Base-by-base conservation (phyloP, 2,329 filamentous ascomycete species). In the Ophiostoma populinum region DNA sequence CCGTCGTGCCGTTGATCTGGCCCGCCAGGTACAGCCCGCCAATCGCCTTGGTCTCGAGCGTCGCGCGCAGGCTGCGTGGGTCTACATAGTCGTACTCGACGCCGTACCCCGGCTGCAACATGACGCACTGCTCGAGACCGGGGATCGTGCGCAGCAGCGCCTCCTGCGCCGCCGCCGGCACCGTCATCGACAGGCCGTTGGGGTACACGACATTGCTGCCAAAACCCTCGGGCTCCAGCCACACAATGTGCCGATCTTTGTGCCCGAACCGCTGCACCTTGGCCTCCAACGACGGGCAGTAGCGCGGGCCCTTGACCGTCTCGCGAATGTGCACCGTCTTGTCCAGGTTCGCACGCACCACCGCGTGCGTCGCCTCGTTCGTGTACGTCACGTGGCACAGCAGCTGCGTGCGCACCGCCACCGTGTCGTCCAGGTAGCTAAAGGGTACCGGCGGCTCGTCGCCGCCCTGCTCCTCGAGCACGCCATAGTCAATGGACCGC, bases 41-140 rank as follows among this genome's bases (percentile, higher is more conserved):
- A 42, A 98, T 93, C 16, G 78, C 67, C 55, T 95, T 98, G 1
- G 90, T 95, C 55, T 98, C 90, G 7, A 98, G 69, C 0, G 86
- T 90, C n/a, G 80, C 73, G 43, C 76, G 78, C 4, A 98, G 65
- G 46, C 80, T 79, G 35, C 90, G 77, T 13, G 90, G 90, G 51
- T 98, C 90, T 13, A 98, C 82, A 53, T 98, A 98, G 58, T 95
- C 90, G 55, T 98, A 98, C 53, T 98, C 90, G 2, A 98, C 90
- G 7, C 90, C 90, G 49, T 98, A 98, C 7, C 87, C 90, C 2
- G 87, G 79, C 49, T 95, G 87, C 6, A 92, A 68, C 86, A 98
- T 94, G 18, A 65, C 74, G 5, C 85, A 85, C 40, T 86, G 73
- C 50, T 95, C 87, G 2, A 98, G 65, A 0, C 90, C 90, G n/a